These are phyloP conservation scores for Cystobasidium slooffiae DNA, from an alignment of 1,284 basidiomycete species.

Conservation along the genomic window DNA sequence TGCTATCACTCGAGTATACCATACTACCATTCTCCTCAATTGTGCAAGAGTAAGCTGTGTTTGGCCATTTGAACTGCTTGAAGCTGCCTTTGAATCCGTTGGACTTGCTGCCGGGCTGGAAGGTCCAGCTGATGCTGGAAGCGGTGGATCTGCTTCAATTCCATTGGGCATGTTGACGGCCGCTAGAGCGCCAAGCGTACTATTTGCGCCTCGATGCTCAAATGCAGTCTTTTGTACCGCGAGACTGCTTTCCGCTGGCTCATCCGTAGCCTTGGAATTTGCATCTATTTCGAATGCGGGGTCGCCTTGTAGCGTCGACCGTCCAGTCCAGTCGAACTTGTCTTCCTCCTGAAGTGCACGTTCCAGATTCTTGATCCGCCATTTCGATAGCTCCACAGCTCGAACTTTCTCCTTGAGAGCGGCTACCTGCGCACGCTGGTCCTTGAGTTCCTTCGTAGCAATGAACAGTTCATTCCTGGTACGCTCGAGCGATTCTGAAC, in stretches of 20 bases:
- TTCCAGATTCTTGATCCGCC: conserved; percentile 78
- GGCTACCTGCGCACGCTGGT: conserved; percentile 81
- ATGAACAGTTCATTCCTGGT: conserved; percentile 84
- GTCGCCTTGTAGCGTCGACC: conserved; percentile 69
- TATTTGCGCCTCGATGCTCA: conserved; percentile 68
- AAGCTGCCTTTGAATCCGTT: conserved; percentile 50
- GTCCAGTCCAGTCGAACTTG: conserved; percentile 83
- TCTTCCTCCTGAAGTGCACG: conserved; percentile 77
- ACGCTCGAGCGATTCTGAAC: conserved; percentile 82
- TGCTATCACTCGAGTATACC: conserved; percentile 77
- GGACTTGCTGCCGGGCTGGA: conserved; percentile 64
- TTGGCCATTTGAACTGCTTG: conserved; percentile 46
- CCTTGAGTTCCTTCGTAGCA: conserved; percentile 85
- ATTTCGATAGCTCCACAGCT: conserved; percentile 75
- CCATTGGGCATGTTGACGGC: conserved; percentile 49
- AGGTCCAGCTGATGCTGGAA: conserved; percentile 21
- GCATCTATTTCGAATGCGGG: conserved; percentile 54
- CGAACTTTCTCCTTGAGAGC: conserved; percentile 70
- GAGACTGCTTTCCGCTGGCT: conserved; percentile 1
- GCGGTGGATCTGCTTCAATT: conserved; percentile 50
- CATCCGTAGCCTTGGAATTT: background rate
- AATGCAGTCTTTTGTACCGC: conserved; percentile 66
- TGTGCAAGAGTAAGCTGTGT: conserved; percentile 62
- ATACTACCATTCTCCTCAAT: conserved; percentile 74
- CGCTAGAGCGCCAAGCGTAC: conserved; percentile 55